Conservation (phyloP, 2,329 filamentous ascomycete genomes). For the Penicillium brevicompactum region DNA sequence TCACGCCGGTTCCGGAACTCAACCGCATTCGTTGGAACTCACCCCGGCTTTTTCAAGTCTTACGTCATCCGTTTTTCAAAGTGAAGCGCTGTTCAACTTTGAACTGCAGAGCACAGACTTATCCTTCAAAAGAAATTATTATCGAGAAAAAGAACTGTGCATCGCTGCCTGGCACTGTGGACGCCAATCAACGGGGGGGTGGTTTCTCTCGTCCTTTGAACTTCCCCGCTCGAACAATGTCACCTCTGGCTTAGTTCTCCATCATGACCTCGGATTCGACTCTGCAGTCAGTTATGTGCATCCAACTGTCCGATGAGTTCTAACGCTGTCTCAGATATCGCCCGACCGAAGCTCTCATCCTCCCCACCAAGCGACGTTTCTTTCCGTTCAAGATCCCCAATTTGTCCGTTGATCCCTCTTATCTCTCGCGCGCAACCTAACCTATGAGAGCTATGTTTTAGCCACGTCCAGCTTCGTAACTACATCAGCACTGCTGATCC, state of each 20-base stretch:
- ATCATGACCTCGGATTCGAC: constrained; percentile 48
- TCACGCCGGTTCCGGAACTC: constrained; percentile 12
- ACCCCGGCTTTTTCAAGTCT: constrained; percentile 38
- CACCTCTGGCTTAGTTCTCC: constrained; percentile 31
- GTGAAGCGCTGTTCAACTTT: constrained; percentile 14
- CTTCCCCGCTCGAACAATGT: constrained; percentile 34
- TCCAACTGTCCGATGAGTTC: neutral
- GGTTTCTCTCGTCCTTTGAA: constrained; percentile 13
- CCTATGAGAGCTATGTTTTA: constrained; percentile 22
- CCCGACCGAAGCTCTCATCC: constrained; percentile 67
- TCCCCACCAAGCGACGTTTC: constrained; percentile 63
- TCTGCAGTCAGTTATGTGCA: constrained; percentile 35
- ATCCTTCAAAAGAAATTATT: constrained; percentile 3
- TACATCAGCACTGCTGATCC: constrained; percentile 80
- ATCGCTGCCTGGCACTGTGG: neutral
- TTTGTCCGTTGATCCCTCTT: constrained; percentile 53
- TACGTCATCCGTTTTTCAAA: constrained; percentile 37
- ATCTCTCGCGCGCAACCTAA: constrained; percentile 2
- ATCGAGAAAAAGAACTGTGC: neutral
- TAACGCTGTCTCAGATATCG: constrained; percentile 54
- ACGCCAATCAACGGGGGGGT: neutral
- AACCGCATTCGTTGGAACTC: constrained; percentile 27
- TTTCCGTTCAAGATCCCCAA: constrained; percentile 68
- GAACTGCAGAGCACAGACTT: constrained; percentile 12
- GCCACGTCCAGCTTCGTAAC: constrained; percentile 68